Evolutionary conservation across 306 rosid genomes (phyloP).

Genomic region (Lotus japonicus): DNA sequence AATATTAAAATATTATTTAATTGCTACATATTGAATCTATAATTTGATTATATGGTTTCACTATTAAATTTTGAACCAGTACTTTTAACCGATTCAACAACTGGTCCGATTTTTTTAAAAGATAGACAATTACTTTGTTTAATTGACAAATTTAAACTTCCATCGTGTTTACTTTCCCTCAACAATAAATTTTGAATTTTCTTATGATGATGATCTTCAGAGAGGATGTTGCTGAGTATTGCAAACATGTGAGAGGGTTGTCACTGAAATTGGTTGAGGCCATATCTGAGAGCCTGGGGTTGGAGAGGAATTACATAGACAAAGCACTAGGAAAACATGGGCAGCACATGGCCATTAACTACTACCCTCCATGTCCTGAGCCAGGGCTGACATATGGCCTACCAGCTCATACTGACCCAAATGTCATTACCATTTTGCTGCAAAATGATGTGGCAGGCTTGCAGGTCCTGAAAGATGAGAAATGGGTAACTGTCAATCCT

Average conservation of each 20-base stretch:
- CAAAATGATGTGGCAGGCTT: constrained; percentile 72
- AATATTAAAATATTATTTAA: no score
- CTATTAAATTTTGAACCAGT: no score
- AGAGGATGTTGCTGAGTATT: constrained; percentile 49
- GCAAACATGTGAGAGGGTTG: constrained; percentile 43
- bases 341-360: constrained; percentile 89
- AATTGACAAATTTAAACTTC: no score
- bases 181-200: neutral
- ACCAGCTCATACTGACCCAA: constrained; percentile 92
- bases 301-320: constrained; percentile 48
- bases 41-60: no score
- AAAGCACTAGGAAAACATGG: constrained; percentile 64
- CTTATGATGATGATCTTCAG: constrained; percentile 23
- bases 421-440: constrained; percentile 66
- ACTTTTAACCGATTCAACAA: no score
- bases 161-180: no score
- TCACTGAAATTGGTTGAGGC: constrained; percentile 45
- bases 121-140: no score
- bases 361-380: constrained; percentile 79
- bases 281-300: constrained; percentile 71
- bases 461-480: constrained; percentile 61
- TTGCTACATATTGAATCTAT: no score
- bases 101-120: no score
- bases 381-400: constrained; percentile 84
- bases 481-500: constrained; percentile 75